phyloP scores from a whole-genome alignment of 176 grass and related monocot genomes.

The Tillandsia leiboldiana region DNA sequence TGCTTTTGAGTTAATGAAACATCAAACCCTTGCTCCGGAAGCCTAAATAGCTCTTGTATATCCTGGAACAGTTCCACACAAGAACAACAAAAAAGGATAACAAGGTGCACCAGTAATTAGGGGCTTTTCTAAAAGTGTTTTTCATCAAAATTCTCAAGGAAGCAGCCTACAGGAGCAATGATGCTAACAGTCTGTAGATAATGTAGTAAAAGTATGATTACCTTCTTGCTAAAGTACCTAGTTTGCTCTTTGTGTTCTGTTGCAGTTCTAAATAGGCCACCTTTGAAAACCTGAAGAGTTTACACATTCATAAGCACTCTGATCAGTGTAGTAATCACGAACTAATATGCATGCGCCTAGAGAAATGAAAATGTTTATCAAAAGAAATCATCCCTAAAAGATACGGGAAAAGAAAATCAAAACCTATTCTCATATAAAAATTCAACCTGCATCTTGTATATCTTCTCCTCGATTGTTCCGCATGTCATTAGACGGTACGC shows the following conservation, averaged over 20 bases:
- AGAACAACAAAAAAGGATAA: neutral
- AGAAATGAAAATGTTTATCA: neutral
- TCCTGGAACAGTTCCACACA: conserved; percentile 40
- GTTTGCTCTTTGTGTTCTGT: conserved; percentile 92
- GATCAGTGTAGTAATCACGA: neutral
- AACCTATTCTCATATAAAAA: neutral
- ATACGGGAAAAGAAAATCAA: neutral
- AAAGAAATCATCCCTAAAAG: neutral
- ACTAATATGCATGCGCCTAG: neutral
- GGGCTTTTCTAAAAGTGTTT: no score
- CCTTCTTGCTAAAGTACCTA: conserved; percentile 84
- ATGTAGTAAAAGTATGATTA: conserved; percentile 15
- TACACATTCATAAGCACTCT: neutral
- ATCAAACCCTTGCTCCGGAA: conserved; percentile 87
- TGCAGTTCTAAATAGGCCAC: conserved; percentile 77
- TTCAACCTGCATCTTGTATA: conserved; percentile 89
- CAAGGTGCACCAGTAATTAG: neutral
- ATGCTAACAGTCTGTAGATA: no score
- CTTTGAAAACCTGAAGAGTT: conserved; percentile 62
- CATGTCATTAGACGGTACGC: conserved; percentile 85
- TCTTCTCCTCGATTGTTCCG: conserved; percentile 88
- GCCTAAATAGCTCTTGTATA: conserved; percentile 61
- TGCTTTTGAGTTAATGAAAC: conserved; percentile 67
- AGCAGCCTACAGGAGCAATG: no score
- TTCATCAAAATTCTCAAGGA: no score